Percentiles rank a stretch among this genome's conserved stretches.
Evolutionary conservation across 108 stramenopile genomes (phyloP).

Genomic region (Stephanodiscus triporus): DNA sequence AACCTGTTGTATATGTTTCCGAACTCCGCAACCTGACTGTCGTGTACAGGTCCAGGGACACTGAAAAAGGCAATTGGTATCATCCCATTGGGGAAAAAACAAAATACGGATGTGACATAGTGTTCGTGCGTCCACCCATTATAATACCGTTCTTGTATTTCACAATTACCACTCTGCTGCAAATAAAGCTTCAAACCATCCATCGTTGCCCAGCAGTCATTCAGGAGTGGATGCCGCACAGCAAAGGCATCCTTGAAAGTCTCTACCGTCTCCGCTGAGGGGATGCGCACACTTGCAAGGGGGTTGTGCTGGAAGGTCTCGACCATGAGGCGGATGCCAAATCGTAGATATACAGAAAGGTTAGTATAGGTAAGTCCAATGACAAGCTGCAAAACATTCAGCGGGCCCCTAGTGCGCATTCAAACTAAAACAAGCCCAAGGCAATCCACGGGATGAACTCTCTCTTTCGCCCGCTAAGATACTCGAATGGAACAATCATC

Average conservation of each 20-base stretch:
- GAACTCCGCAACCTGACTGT: conserved; percentile 4
- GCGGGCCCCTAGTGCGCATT: neutral
- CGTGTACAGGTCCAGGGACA: conserved; percentile 1
- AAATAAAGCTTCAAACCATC: conserved; percentile 9
- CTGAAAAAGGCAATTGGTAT: conserved; percentile 14
- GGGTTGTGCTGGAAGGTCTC: neutral
- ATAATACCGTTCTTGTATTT: conserved; percentile 2
- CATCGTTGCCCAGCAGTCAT: conserved; percentile 1
- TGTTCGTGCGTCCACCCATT: conserved; percentile 15
- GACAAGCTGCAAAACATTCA: conserved; percentile 2
- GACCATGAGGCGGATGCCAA: neutral
- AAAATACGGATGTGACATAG: neutral
- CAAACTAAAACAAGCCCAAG: conserved; percentile 1
- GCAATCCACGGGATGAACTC: neutral
- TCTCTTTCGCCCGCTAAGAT: no score
- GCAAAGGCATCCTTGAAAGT: neutral
- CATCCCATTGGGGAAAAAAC: conserved; percentile 9
- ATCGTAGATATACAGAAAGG: neutral
- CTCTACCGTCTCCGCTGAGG: conserved; percentile 1
- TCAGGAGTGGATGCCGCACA: neutral
- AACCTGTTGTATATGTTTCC: conserved; percentile 4
- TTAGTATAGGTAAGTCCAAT: conserved; percentile 7
- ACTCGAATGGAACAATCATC: no score
- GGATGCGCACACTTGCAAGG: conserved; percentile 1
- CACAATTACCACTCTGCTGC: neutral